Percentiles rank a stretch among this genome's conserved stretches.
phyloP scores from a whole-genome alignment of 352 stramenopile genomes.

The Globisporangium iwayamae region DNA sequence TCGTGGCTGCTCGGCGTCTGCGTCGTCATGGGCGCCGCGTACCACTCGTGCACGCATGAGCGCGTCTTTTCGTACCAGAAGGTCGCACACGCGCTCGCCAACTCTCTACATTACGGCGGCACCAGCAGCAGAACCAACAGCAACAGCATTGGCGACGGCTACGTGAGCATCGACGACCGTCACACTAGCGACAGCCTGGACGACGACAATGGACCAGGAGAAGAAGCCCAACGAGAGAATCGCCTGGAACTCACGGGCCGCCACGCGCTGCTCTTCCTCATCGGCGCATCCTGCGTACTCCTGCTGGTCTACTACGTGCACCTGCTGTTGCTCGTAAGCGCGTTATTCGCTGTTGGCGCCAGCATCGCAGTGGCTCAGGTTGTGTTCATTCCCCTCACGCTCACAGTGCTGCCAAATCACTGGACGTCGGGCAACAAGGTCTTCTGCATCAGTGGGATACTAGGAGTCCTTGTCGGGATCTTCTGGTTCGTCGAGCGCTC shows the following conservation, averaged over 20 bases:
- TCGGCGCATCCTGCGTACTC: slow-evolving; percentile 49
- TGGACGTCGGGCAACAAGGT: slow-evolving; percentile 4
- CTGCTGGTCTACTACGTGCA: slow-evolving; percentile 71
- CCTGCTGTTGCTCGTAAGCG: slow-evolving; percentile 45
- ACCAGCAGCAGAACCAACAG: slow-evolving; percentile 14
- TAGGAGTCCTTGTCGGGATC: slow-evolving; percentile 25
- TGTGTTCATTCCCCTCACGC: slow-evolving; percentile 27
- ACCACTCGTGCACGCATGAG: slow-evolving; percentile 50
- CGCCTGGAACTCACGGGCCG: slow-evolving; percentile 42
- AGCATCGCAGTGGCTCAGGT: slow-evolving; percentile 47
- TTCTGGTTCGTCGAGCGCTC: slow-evolving; percentile 62
- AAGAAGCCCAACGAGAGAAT: slow-evolving; percentile 7
- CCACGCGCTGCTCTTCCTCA: slow-evolving; percentile 54
- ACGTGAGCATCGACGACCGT: slow-evolving; percentile 31
- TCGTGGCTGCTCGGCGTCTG: slow-evolving; percentile 56
- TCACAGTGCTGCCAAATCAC: background rate
- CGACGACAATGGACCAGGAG: background rate
- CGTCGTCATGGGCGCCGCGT: slow-evolving; percentile 41
- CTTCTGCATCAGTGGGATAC: slow-evolving; percentile 6
- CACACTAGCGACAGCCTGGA: background rate
- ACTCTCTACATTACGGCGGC: background rate
- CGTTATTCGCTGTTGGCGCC: slow-evolving; percentile 51
- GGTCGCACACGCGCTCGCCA: slow-evolving; percentile 23
- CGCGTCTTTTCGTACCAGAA: slow-evolving; percentile 50
- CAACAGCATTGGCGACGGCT: slow-evolving; percentile 18